Evolutionary conservation across 495 filamentous ascomycete species (phyloP).

Genomic region (Xylaria castorea): DNA sequence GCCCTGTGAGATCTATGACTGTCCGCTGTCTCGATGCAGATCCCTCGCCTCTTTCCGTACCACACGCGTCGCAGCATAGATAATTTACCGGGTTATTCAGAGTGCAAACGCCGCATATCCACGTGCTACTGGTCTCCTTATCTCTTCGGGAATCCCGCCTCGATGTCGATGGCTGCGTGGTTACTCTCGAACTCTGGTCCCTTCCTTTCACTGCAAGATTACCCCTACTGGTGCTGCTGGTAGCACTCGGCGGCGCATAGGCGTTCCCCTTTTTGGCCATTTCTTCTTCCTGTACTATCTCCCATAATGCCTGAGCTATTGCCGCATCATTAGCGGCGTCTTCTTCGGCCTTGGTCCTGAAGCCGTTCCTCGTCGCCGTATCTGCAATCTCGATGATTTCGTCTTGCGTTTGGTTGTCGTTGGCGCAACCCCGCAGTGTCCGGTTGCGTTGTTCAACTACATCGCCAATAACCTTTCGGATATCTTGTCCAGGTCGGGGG

Average conservation of each 20-base stretch:
- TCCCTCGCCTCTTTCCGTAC: constrained; percentile 62
- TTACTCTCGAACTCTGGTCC: background rate
- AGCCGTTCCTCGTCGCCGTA: constrained; percentile 73
- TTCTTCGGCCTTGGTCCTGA: constrained; percentile 83
- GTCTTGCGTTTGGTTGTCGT: constrained; percentile 63
- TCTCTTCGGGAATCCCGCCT: background rate
- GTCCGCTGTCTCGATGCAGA: constrained; percentile 29
- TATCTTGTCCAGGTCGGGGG: constrained; percentile 69
- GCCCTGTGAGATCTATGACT: constrained; percentile 43
- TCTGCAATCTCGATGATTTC: constrained; percentile 68
- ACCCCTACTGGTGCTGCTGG: constrained; percentile 16
- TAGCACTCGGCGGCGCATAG: constrained; percentile 62
- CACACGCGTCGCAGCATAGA: constrained; percentile 81
- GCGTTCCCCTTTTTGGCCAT: constrained; percentile 66
- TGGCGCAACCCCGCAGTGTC: constrained; percentile 73
- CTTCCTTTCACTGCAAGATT: background rate
- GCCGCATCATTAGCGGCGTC: constrained; percentile 89
- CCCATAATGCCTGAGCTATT: constrained; percentile 87
- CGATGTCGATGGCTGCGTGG: constrained; percentile 10
- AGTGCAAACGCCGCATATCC: constrained; percentile 83
- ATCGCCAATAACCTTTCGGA: constrained; percentile 75
- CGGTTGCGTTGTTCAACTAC: constrained; percentile 73
- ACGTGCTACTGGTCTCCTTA: constrained; percentile 48
- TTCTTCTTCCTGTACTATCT: constrained; percentile 85
- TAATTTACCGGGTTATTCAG: constrained; percentile 76